Conservation (phyloP, 1,284 basidiomycete genomes). For the Xerocomus nothofagi region DNA sequence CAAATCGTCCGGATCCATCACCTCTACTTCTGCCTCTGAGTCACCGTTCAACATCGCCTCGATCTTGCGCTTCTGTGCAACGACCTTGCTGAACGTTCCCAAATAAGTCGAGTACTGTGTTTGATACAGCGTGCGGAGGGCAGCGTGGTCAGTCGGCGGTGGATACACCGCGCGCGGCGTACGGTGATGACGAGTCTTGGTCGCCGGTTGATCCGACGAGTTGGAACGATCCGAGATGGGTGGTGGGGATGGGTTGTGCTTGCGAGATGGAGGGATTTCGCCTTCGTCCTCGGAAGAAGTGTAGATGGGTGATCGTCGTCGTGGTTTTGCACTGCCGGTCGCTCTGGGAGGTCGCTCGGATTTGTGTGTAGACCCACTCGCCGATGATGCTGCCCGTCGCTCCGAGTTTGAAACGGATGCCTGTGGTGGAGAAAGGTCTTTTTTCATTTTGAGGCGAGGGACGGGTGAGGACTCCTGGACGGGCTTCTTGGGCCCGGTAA, state of each 20-base stretch:
- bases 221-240: slow-evolving; percentile 30
- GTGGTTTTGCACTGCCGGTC: slow-evolving; percentile 31
- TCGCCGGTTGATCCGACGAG: slow-evolving; percentile 28
- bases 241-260: slow-evolving; percentile 28
- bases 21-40: slow-evolving; percentile 39
- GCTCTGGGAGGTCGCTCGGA: slow-evolving; percentile 30
- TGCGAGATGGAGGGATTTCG: slow-evolving; percentile 32
- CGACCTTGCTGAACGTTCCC: slow-evolving; percentile 44
- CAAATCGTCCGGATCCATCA: slow-evolving; percentile 55
- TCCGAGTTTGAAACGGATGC: slow-evolving; percentile 16
- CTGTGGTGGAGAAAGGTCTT: slow-evolving; percentile 33
- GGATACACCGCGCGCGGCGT: slow-evolving; percentile 31
- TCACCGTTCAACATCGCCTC: slow-evolving; percentile 38
- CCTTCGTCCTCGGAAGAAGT: slow-evolving; percentile 65
- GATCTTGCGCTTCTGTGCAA: slow-evolving; percentile 49
- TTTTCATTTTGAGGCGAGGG: slow-evolving; percentile 36
- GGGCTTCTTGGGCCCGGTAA: slow-evolving; percentile 32
- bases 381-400: slow-evolving; percentile 25
- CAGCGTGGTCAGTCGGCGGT: slow-evolving; percentile 48
- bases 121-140: slow-evolving; percentile 53
- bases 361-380: slow-evolving; percentile 22
- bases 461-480: slow-evolving; percentile 25
- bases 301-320: slow-evolving; percentile 52
- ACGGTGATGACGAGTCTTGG: slow-evolving; percentile 26
- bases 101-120: slow-evolving; percentile 52